Evolutionary conservation across 805 yeast genomes (phyloP), one percentile per base, ranked within the genome.

Genomic region (Lachancea thermotolerans): DNA sequence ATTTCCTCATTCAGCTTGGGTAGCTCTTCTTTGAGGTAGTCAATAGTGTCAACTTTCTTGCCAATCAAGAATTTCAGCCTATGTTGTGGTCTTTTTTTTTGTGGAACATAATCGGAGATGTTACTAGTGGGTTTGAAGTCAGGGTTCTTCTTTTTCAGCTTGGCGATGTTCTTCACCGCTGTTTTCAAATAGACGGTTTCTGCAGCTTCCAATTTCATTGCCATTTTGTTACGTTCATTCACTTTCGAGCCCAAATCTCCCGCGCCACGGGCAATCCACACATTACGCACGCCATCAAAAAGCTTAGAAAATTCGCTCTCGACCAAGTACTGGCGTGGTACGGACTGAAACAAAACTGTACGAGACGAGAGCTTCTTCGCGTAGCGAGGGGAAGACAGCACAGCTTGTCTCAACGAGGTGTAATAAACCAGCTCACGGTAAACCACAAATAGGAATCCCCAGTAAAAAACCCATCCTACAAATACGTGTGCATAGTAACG

Each of bases 401-500:
- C 85, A 9, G 89, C 90, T 56, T 79, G 79, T 54, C 95, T 77
- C 55, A 87, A 68, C 2, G 93, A 81, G 47, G 81, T 75, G 67
- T 80, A 91, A 64, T 80, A 87, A 49, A 76, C 77, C 54, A 89
- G 69, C 65, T 91, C 99, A 49, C 97, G 73, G 68, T 87, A 90
- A 42, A 91, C 71, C 40, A 86, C 72, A 60, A 79, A 90, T 45
- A 88, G 56, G 38, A 85, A 73, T 27, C 71, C 59, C 35, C 90
- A 85, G 60, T 82, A 89, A 64, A 76, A 90, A 30, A 82, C 53
- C 91, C 95, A 85, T 2, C 90, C 79, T 37, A 87, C 60, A 47
- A 91, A 73, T 0, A 81, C 93, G 61, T 90, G 97, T 9, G 95
- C 96, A 58, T 80, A 91, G 69, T 84, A 89, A 45, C 62, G 60